A percentile compares a stretch with the other conserved stretches of the same genome.
Conservation (phyloP, 2,329 filamentous ascomycete species). For the Alternaria novae-zelandiae region DNA sequence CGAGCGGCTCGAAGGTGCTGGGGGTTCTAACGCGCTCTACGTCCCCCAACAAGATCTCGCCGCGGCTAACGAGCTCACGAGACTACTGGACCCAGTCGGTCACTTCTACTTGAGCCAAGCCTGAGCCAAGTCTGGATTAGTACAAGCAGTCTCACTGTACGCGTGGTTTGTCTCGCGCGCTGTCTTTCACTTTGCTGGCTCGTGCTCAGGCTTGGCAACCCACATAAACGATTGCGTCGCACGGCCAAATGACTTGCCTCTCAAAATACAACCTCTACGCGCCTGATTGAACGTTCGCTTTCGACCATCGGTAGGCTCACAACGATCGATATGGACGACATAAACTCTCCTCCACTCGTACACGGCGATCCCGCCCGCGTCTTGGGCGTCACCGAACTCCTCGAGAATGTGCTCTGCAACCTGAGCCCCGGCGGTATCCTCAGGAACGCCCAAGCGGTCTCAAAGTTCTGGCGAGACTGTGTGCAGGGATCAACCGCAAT, state of each 20-base stretch:
- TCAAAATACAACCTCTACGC: not conserved
- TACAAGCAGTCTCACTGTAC: not conserved
- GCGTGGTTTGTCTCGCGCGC: not conserved
- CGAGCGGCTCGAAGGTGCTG: not conserved
- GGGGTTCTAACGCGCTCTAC: not conserved
- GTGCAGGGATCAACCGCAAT: no score
- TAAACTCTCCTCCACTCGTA: not conserved
- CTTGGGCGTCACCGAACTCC: not conserved
- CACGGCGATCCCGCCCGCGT: not conserved
- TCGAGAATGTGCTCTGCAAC: not conserved
- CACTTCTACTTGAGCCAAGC: not conserved
- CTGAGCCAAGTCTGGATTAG: not conserved
- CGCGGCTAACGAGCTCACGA: not conserved
- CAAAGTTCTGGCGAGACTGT: no score
- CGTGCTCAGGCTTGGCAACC: not conserved
- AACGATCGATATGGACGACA: not conserved
- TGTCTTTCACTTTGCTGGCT: not conserved
- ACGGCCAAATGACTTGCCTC: no score
- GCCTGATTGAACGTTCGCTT: not conserved
- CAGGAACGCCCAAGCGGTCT: no score
- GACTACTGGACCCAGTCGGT: not conserved
- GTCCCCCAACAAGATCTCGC: not conserved
- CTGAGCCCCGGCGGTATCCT: no score
- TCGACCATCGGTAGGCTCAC: not conserved
- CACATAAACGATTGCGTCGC: no score